A percentile compares a stretch with the other conserved stretches of the same genome.
Conservation (phyloP, 1,139 yeast genomes). For the Sugiyamaella neomexicana region DNA sequence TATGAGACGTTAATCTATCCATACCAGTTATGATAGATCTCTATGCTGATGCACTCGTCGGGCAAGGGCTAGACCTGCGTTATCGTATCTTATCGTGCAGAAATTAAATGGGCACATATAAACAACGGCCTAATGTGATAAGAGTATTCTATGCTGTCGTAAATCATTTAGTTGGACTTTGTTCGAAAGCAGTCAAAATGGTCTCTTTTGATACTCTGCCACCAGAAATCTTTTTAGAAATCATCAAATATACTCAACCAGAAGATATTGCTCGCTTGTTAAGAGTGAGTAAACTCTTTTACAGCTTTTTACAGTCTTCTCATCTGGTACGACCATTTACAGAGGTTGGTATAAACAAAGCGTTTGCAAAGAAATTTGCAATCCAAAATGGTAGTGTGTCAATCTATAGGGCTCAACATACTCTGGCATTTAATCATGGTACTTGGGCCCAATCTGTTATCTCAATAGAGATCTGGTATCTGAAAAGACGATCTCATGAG, state of each 20-base stretch:
- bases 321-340: background rate
- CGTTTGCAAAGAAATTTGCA: background rate
- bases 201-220: background rate
- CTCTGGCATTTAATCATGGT: background rate
- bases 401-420: background rate
- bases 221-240: background rate
- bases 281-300: background rate
- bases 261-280: background rate
- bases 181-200: background rate
- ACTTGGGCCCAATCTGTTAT: background rate
- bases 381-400: background rate
- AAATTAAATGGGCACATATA: background rate
- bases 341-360: background rate
- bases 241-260: background rate
- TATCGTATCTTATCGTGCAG: too few species aligned
- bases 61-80: too few species aligned
- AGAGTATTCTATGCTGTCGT: too few species aligned
- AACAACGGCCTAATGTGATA: too few species aligned
- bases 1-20: too few species aligned
- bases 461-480: background rate
- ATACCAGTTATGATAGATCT: too few species aligned
- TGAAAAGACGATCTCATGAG: background rate
- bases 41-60: too few species aligned
- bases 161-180: too few species aligned
- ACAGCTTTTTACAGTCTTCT: background rate